Evolutionary conservation across 1,139 yeast species (phyloP).

Genomic region (Geotrichum klebahnii): DNA sequence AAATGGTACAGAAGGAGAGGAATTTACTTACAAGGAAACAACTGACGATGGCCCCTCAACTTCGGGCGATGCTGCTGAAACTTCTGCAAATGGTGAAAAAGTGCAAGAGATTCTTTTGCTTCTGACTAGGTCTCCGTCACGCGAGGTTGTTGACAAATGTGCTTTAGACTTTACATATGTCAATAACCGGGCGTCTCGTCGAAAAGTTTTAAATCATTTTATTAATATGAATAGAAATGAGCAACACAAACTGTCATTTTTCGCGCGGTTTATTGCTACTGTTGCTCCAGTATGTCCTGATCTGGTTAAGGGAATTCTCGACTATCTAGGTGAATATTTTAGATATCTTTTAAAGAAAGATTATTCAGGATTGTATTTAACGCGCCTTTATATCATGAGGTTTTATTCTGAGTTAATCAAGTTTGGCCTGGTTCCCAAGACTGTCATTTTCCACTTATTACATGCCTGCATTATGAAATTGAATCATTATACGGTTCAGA

Average conservation of each 20-base stretch:
- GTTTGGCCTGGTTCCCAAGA: constrained; percentile 69
- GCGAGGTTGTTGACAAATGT: constrained; percentile 54
- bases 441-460: constrained; percentile 67
- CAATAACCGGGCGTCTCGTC: constrained; percentile 70
- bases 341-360: constrained; percentile 29
- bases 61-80: constrained; percentile 23
- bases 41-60: constrained; percentile 32
- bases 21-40: constrained; percentile 22
- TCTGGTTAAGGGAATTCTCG: constrained; percentile 54
- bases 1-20: constrained; percentile 17
- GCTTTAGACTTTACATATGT: constrained; percentile 56
- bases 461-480: constrained; percentile 38
- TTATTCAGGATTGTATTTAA: constrained; percentile 25
- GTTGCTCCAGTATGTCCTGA: constrained; percentile 50
- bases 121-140: constrained; percentile 33
- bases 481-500: constrained; percentile 46
- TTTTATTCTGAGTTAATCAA: constrained; percentile 68
- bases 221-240: constrained; percentile 34
- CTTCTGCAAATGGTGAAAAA: constrained; percentile 25
- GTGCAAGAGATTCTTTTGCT: constrained; percentile 29
- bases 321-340: constrained; percentile 47
- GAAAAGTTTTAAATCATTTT: constrained; percentile 56
- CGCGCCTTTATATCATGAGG: constrained; percentile 48
- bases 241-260: constrained; percentile 42
- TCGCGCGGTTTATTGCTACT: constrained; percentile 66